Conservation (phyloP, 83 land plant species). For the Thuja plicata region DNA sequence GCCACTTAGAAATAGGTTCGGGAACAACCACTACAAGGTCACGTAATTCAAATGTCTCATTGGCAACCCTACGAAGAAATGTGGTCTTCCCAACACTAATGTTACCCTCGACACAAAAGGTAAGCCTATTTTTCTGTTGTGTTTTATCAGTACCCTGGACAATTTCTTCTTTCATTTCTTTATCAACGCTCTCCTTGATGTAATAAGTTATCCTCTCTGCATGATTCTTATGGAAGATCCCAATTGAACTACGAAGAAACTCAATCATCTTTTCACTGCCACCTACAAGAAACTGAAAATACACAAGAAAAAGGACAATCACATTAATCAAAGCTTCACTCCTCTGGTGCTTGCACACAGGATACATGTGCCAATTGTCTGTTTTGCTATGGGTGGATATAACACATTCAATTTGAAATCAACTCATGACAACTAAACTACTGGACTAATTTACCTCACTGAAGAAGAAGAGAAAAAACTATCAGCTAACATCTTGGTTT, state of each 20-base stretch:
- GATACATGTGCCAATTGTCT: neutral
- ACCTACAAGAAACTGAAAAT: slow-evolving; percentile 60
- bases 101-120: slow-evolving; percentile 99
- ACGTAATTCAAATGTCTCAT: slow-evolving; percentile 90
- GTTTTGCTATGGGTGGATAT: neutral
- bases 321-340: neutral
- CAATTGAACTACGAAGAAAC: slow-evolving; percentile 79
- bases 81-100: slow-evolving; percentile 99
- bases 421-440: neutral
- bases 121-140: slow-evolving; percentile 57
- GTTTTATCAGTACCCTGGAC: neutral
- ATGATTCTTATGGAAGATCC: slow-evolving; percentile 91
- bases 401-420: neutral
- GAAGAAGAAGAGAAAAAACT: neutral
- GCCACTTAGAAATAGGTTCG: slow-evolving; percentile 96
- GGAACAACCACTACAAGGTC: slow-evolving; percentile 98
- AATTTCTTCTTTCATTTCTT: slow-evolving; percentile 61
- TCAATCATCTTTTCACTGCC: slow-evolving; percentile 89
- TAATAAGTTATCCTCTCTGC: slow-evolving; percentile 88
- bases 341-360: neutral
- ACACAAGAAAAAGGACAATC: neutral
- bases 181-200: slow-evolving; percentile 83
- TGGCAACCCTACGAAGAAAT: slow-evolving; percentile 90
- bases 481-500: neutral
- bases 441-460: neutral